A percentile compares a stretch with the other conserved stretches of the same genome.
phyloP scores from a whole-genome alignment of 768 basidiomycete species.

The Rhizopogon salebrosus region DNA sequence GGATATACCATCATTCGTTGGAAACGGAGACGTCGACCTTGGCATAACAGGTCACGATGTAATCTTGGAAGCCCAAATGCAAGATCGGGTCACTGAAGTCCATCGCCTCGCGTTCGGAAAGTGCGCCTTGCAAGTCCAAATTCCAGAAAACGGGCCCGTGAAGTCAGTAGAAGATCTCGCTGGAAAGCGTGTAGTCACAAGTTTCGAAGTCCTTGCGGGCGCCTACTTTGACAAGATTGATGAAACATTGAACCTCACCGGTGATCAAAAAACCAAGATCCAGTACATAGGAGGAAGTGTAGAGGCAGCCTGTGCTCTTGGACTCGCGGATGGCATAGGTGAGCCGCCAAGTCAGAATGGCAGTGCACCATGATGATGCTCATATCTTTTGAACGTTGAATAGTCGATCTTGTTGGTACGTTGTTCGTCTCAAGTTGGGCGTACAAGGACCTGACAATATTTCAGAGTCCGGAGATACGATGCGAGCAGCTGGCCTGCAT shows the following conservation, averaged over 20 bases:
- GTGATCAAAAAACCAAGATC: conserved; percentile 65
- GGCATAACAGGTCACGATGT: conserved; percentile 99
- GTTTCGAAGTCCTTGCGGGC: conserved; percentile 84
- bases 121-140: conserved; percentile 86
- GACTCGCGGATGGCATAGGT: conserved; percentile 97
- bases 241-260: conserved; percentile 42
- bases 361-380: not conserved
- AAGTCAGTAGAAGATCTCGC: conserved; percentile 74
- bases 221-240: conserved; percentile 74
- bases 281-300: conserved; percentile 98
- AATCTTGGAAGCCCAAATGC: conserved; percentile 86
- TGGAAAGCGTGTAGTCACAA: conserved; percentile 91
- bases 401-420: conserved; percentile 89
- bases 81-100: conserved; percentile 68
- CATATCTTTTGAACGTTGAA: conserved; percentile 4
- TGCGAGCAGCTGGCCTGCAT: conserved; percentile 95
- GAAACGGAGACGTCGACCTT: conserved; percentile 92
- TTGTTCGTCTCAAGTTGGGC: conserved; percentile 32
- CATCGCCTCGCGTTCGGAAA: conserved; percentile 90
- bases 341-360: conserved; percentile 18
- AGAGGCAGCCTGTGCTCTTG: conserved; percentile 94
- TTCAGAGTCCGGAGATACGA: conserved; percentile 96
- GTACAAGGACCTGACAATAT: not conserved
- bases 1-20: conserved; percentile 98
- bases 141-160: conserved; percentile 70